phyloP scores from a whole-genome alignment of 352 stramenopile species.

The Pythium angustatum region DNA sequence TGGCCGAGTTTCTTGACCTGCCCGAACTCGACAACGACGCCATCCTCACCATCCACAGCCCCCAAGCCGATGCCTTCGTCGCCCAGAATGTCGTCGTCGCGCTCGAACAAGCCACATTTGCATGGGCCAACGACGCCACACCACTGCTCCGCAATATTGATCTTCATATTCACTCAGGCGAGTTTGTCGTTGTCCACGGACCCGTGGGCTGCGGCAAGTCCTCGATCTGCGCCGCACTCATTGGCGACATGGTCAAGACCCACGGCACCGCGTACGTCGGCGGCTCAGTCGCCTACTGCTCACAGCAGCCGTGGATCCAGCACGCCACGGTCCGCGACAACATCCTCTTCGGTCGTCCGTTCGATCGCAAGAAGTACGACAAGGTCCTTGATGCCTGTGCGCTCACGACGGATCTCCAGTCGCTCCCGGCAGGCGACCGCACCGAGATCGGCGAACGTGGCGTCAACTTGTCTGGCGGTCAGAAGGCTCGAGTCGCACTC shows the following conservation, averaged over 20 bases:
- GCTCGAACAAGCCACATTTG: slow-evolving; percentile 33
- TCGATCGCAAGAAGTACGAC: slow-evolving; percentile 40
- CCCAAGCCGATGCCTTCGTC: slow-evolving; percentile 16
- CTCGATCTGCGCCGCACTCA: slow-evolving; percentile 86
- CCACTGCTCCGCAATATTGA: slow-evolving; percentile 51
- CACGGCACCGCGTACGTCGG: slow-evolving; percentile 21
- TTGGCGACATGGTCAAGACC: slow-evolving; percentile 80
- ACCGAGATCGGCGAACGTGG: slow-evolving; percentile 58
- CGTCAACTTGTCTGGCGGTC: slow-evolving; percentile 54
- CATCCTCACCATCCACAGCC: slow-evolving; percentile 18
- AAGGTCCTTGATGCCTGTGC: slow-evolving; percentile 52
- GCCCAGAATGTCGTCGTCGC: slow-evolving; percentile 31
- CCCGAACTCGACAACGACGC: slow-evolving; percentile 31
- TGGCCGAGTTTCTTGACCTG: slow-evolving; percentile 45
- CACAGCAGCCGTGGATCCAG: slow-evolving; percentile 85
- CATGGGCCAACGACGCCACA: slow-evolving; percentile 22
- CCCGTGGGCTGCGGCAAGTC: slow-evolving; percentile 91
- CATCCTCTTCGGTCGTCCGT: slow-evolving; percentile 86
- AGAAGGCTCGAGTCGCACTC: slow-evolving; percentile 51
- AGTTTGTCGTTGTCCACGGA: slow-evolving; percentile 89
- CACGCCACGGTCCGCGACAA: slow-evolving; percentile 68
- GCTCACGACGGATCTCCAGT: slow-evolving; percentile 40
- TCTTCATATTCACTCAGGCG: slow-evolving; percentile 63
- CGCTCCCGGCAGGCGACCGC: slow-evolving; percentile 62
- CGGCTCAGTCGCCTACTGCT: slow-evolving; percentile 57